Evolutionary conservation across 345 rosid species (phyloP).

Genomic region (Noccaea caerulescens): DNA sequence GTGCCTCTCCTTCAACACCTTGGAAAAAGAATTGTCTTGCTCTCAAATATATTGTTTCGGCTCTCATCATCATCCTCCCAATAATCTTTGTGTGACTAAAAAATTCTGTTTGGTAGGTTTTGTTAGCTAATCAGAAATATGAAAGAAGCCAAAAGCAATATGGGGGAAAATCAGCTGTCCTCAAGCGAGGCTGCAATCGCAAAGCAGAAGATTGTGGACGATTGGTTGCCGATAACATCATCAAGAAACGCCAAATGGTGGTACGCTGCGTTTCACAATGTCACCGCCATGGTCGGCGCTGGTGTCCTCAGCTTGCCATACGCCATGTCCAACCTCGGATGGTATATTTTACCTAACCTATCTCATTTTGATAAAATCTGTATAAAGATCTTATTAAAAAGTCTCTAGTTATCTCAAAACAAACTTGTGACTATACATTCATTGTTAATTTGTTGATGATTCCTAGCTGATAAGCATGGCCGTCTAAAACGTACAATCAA

Average conservation of each 20-base stretch:
- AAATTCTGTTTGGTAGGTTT: not conserved
- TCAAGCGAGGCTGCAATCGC: conserved; percentile 2
- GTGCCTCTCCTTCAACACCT: not conserved
- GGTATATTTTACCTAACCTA: conserved; percentile 47
- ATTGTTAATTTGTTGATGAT: not conserved
- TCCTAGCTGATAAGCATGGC: not conserved
- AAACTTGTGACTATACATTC: not conserved
- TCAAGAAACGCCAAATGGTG: conserved; percentile 86
- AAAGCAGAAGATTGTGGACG: conserved; percentile 52
- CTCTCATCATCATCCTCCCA: not conserved
- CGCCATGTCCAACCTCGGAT: conserved; percentile 82
- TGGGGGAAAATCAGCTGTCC: conserved; percentile 20
- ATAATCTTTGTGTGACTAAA: not conserved
- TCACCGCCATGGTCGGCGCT: conserved; percentile 90
- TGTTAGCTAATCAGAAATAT: not conserved
- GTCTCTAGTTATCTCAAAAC: not conserved
- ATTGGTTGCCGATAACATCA: conserved; percentile 79
- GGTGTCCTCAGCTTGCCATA: conserved; percentile 90
- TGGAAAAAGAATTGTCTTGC: not conserved
- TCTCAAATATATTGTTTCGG: not conserved
- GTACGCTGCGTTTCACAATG: conserved; percentile 90
- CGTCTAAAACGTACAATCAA: too few species aligned
- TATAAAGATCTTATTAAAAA: not conserved
- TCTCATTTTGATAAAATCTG: not conserved
- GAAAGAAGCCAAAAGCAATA: not conserved